Conservation (phyloP, 2,329 filamentous ascomycete genomes). For the Stachybotrys elegans region DNA sequence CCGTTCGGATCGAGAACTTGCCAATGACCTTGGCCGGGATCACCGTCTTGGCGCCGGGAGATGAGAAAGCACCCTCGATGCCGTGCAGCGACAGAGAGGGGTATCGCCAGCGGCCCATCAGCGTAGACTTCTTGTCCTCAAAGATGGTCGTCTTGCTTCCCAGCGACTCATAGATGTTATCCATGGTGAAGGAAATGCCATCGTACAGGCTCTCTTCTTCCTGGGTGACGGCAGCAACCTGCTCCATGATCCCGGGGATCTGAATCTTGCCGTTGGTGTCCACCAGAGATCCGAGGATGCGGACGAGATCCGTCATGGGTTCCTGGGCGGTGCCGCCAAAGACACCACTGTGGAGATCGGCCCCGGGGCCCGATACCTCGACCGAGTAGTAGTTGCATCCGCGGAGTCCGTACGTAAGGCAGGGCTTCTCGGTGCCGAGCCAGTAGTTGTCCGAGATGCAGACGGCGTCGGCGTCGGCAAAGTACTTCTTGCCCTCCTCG, state of each 20-base stretch:
- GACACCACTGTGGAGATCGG: constrained; percentile 93
- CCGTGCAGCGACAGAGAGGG: constrained; percentile 93
- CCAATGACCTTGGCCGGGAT: constrained; percentile 97
- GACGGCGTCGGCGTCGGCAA: constrained; percentile 91
- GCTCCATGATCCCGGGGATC: constrained; percentile 89
- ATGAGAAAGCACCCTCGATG: constrained; percentile 89
- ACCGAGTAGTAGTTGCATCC: constrained; percentile 98
- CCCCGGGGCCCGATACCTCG: constrained; percentile 83
- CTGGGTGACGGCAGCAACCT: constrained; percentile 81
- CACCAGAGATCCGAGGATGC: constrained; percentile 77
- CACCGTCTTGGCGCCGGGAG: constrained; percentile 93
- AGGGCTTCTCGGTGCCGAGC: constrained; percentile 98
- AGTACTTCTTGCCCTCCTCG: constrained; percentile 86
- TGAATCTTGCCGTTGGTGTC: constrained; percentile 88
- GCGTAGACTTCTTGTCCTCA: constrained; percentile 80
- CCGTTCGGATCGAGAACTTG: constrained; percentile 97
- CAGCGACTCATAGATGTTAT: constrained; percentile 86
- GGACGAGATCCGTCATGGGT: constrained; percentile 94
- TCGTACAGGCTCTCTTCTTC: constrained; percentile 88
- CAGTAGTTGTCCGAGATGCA: constrained; percentile 99
- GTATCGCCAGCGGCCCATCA: constrained; percentile 95
- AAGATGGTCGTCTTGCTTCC: constrained; percentile 85
- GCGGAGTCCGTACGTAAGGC: constrained; percentile 92
- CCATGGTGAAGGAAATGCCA: constrained; percentile 91
- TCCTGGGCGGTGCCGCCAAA: constrained; percentile 96